Percentiles rank a stretch among this genome's conserved stretches.
Conservation (phyloP, 331 rosid species). For the Arachis monticola region DNA sequence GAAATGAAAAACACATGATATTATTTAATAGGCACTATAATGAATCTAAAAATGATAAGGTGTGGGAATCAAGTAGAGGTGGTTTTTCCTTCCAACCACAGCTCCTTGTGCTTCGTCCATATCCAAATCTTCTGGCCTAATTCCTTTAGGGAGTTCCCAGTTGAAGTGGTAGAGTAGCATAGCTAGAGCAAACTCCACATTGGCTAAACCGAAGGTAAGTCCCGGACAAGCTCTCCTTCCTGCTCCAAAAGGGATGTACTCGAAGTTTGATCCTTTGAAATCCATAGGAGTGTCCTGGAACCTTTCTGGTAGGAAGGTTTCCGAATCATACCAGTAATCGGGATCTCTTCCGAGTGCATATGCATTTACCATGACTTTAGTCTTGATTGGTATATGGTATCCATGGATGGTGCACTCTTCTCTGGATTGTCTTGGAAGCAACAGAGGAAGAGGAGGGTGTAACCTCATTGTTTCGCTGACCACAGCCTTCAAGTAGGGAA, state of each 20-base stretch:
- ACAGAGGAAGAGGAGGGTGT: slow-evolving; percentile 40
- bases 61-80: slow-evolving; percentile 35
- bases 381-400: slow-evolving; percentile 34
- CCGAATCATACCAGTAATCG: slow-evolving; percentile 37
- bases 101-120: slow-evolving; percentile 38
- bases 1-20: neutral
- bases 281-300: slow-evolving; percentile 17
- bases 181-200: slow-evolving; percentile 39
- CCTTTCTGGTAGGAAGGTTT: slow-evolving; percentile 47
- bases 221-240: slow-evolving; percentile 50
- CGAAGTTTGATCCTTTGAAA: slow-evolving; percentile 40
- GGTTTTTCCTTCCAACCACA: slow-evolving; percentile 17
- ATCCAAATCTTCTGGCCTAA: slow-evolving; percentile 37
- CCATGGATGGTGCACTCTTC: slow-evolving; percentile 31
- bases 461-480: slow-evolving; percentile 43
- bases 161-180: slow-evolving; percentile 39
- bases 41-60: slow-evolving; percentile 2
- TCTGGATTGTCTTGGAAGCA: slow-evolving; percentile 37
- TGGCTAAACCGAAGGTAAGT: slow-evolving; percentile 32
- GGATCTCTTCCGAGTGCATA: slow-evolving; percentile 51
- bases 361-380: slow-evolving; percentile 40
- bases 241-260: slow-evolving; percentile 41
- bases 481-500: slow-evolving; percentile 40
- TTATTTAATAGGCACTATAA: neutral
- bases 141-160: slow-evolving; percentile 42